Conservation (phyloP, 2,329 filamentous ascomycete genomes). For the Aaosphaeria arxii region DNA sequence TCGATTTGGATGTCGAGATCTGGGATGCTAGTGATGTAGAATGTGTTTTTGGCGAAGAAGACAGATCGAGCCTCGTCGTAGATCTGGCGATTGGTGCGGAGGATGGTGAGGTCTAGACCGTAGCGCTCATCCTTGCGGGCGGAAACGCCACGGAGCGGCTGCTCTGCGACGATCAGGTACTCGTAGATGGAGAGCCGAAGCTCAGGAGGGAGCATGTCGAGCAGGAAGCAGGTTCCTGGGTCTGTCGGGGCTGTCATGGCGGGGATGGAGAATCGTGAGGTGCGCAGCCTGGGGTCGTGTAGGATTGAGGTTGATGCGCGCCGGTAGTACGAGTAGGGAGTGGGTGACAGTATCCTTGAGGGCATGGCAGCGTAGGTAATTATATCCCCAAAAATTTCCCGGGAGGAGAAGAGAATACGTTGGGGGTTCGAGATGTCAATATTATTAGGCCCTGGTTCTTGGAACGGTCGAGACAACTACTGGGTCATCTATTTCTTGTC, state of each 20-base stretch:
- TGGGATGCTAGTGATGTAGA: constrained; percentile 21
- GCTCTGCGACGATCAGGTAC: constrained; percentile 18
- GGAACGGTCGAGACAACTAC: no score
- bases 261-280: not conserved
- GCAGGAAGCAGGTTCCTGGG: constrained; percentile 9
- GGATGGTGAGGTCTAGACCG: constrained; percentile 32
- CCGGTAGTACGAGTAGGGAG: not conserved
- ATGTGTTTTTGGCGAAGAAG: constrained; percentile 42
- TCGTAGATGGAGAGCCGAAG: constrained; percentile 28
- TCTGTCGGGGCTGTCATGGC: not conserved
- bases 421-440: no score
- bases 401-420: no score
- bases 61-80: constrained; percentile 40
- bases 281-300: not conserved
- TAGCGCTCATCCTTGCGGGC: constrained; percentile 21
- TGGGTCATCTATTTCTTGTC: no score
- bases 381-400: no score
- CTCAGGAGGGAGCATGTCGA: constrained; percentile 27
- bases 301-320: no score
- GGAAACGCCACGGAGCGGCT: constrained; percentile 17
- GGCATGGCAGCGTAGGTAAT: not conserved
- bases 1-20: not conserved
- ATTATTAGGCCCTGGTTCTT: no score
- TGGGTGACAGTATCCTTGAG: not conserved
- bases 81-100: constrained; percentile 38